Evolutionary conservation across 805 yeast species (phyloP).

Genomic region (Cyberlindnera lachancei): DNA sequence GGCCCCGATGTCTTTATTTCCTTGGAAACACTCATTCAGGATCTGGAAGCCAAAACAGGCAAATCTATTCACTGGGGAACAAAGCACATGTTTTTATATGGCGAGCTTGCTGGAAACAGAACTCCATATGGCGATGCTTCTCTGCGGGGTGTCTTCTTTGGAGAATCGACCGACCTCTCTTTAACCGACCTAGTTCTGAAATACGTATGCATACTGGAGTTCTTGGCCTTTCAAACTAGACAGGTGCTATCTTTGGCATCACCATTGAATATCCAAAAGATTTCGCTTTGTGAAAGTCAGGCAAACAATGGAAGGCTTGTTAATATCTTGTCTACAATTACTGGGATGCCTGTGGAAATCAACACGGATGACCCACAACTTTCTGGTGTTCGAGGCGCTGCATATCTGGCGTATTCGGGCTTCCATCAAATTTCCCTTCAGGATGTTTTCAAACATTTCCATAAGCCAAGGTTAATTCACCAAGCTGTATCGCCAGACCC

Average conservation of each 20-base stretch:
- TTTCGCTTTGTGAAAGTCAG: constrained; percentile 48
- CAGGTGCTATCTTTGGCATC: constrained; percentile 30
- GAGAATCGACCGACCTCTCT: constrained; percentile 34
- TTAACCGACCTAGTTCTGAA: constrained; percentile 29
- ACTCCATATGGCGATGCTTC: constrained; percentile 45
- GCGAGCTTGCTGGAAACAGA: constrained; percentile 53
- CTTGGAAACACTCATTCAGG: constrained; percentile 17
- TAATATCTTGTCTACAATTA: constrained; percentile 23
- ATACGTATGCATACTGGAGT: constrained; percentile 43
- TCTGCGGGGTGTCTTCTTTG: constrained; percentile 43
- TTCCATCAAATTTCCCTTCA: constrained; percentile 7
- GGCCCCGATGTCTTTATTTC: constrained; percentile 14
- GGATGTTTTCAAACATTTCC: constrained; percentile 9
- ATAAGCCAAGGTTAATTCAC: constrained; percentile 1
- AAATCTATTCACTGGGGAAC: constrained; percentile 23
- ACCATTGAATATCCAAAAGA: constrained; percentile 22
- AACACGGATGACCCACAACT: constrained; percentile 13
- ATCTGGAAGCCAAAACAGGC: constrained; percentile 10
- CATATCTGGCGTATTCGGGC: constrained; percentile 15
- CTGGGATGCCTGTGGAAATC: constrained; percentile 16
- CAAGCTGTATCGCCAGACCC: constrained; percentile 2
- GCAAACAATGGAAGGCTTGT: constrained; percentile 38
- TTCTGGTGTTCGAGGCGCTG: constrained; percentile 25
- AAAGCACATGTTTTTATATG: constrained; percentile 38
- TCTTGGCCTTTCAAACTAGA: constrained; percentile 41